Evolutionary conservation across 2,329 filamentous ascomycete genomes (phyloP), one percentile per base, ranked within the genome.

Genomic region (Didymosphaeria variabile): DNA sequence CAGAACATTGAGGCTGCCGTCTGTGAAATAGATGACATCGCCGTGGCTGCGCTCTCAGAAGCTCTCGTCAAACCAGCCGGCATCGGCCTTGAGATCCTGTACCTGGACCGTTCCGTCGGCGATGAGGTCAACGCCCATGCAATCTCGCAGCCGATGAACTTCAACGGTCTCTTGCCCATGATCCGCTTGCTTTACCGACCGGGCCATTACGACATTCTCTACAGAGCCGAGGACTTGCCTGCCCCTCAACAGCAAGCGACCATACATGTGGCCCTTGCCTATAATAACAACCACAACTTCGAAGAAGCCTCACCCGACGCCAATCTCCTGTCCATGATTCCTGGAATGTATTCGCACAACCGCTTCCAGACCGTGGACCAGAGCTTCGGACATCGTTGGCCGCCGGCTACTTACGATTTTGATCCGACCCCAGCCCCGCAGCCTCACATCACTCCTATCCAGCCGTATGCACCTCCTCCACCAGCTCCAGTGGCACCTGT

Each of bases 201-300:
- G 45, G 93, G 92, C 62, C 95, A 98, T 79, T 99, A 98, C 78
- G 95, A 98, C 78, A 89, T 99, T 63, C 85, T 98, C 36, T 99
- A 99, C 82, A 89, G 88, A 74, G 82, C 84, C 31, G 85, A 86
- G 66, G 83, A 86, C 67, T 70, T 85, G 17, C 73, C 76, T 52
- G 62, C 69, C 15, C 60, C 68, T 17, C 57, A 71, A 26, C 38
- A 55, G 21, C 76, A 76, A 63, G 62, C 72, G 40, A 69, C 75
- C 13, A 61, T 78, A 1, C 73, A 75, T 17, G 74, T 77, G 32
- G 71, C 73, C 29, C 71, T 77, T 67, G 72, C 80, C 67, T 61
- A 67, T 23, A 75, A 72, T 56, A 77, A 73, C 65, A 75, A 72
- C 55, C 77, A 72, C 65, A 79, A 81, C 58, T 82, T 81, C 62